phyloP scores from a whole-genome alignment of 805 yeast genomes.

The Metschnikowia koreensis region DNA sequence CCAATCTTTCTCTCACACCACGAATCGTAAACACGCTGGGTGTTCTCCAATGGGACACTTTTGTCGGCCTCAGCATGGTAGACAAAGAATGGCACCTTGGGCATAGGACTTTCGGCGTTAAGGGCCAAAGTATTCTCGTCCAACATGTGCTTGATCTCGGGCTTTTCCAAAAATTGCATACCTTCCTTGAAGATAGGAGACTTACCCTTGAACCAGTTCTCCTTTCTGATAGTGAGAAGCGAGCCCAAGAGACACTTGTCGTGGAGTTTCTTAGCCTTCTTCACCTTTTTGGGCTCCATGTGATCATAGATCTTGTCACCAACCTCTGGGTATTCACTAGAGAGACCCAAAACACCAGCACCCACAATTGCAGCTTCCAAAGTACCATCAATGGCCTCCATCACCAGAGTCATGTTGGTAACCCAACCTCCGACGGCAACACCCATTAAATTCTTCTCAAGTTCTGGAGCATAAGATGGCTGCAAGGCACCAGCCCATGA shows the following conservation, averaged over 20 bases:
- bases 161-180: slow-evolving; percentile 3
- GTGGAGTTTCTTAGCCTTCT: not conserved
- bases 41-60: slow-evolving; percentile 21
- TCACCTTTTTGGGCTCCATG: not conserved
- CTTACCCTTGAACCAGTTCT: slow-evolving; percentile 7
- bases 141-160: slow-evolving; percentile 5
- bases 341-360: slow-evolving; percentile 29
- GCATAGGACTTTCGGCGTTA: slow-evolving; percentile 13
- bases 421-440: slow-evolving; percentile 38
- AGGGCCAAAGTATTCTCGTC: slow-evolving; percentile 8
- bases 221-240: not conserved
- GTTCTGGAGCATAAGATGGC: slow-evolving; percentile 37
- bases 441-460: slow-evolving; percentile 24
- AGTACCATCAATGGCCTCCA: slow-evolving; percentile 24
- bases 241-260: not conserved
- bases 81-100: slow-evolving; percentile 26
- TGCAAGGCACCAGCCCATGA: slow-evolving; percentile 40
- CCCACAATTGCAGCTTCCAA: slow-evolving; percentile 31
- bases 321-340: slow-evolving; percentile 32
- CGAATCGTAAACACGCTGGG: slow-evolving; percentile 22
- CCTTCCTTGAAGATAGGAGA: slow-evolving; percentile 10
- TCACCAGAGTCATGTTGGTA: slow-evolving; percentile 30
- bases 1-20: slow-evolving; percentile 30
- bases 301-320: not conserved
- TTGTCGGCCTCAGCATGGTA: slow-evolving; percentile 25